Base-by-base conservation (phyloP, 495 filamentous ascomycete species). In the Mycothermus thermophilus region DNA sequence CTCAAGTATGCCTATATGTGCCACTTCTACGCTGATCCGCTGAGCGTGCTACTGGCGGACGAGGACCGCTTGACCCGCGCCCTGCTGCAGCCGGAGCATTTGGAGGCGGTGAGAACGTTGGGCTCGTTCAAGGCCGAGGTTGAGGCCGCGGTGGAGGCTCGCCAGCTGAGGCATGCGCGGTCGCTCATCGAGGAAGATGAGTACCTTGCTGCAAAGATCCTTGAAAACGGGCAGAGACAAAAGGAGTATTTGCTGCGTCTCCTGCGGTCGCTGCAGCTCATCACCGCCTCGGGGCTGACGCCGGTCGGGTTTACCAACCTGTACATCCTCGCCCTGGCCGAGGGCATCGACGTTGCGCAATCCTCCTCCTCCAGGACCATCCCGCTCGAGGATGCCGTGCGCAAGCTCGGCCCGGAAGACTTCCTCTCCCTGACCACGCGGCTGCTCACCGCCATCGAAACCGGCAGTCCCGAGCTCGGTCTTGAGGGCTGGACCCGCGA, bases 1-100 rank as follows among this genome's bases (percentile, higher is more conserved):
- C 53, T 93, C 3, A 92, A 93, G 80, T 95, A 95, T 58, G 74
- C 77, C 10, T 88, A 90, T 44, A 95, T 97, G 88, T 84, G 79
- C 19, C 84, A 93, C 54, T 95, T 93, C 53, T 96, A 88, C 50
- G 82, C 82, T 26, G 94, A 96, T 52, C 73, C 83, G 0, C 59
- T 93, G n/a, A 80, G 81, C 27, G 58, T 84, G 12, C 60, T 93
- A 23, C 62, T 72, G 12, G 56, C 59, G 3, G 52, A 57, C n/a
- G 41, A 48, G n/a, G 43, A 39, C 19, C 41, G 52, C 7, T 26
- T 54, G 5, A 40, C 45, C 5, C 38, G 42, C 14, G 42, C 64
- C 2, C 38, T 69, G 0, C 31, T 75, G 14, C 60, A 73, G 31
- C 45, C 56, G 6, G 66, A 77, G 20, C 76, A 90, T 40, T 64